Base-by-base conservation (phyloP, 2,329 filamentous ascomycete species). In the Calonectria fujianensis region DNA sequence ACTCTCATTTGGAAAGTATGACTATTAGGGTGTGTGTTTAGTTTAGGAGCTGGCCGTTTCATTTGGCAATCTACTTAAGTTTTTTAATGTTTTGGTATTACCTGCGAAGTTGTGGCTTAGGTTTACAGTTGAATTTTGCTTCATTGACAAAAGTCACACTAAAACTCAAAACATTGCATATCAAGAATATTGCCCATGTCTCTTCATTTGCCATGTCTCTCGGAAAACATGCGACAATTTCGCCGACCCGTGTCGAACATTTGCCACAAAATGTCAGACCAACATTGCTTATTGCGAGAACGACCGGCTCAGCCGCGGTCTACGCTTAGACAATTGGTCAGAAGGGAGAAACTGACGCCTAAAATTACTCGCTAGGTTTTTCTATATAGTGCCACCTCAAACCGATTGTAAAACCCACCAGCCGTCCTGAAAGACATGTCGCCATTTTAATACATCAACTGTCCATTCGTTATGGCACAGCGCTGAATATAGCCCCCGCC, bases 401-500 rank as follows among this genome's bases (percentile, higher is more conserved):
- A 14, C 24, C 8, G 29, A 66, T 14, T 32, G 41, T 16, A 31
- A 50, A 59, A 65, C 31, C 37, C 31, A 74, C n/a, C 50, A 39
- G 57, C 59, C 69, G 64, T 72, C 70, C 67, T 52, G 54, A 71
- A 73, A 75, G 72, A 74, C 64, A 66, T 37, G 45, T 52, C 66
- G 54, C 50, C 52, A 29, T 61, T 66, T 66, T 61, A 51, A 67
- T 69, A 70, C 66, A 63, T 41, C 48, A 48, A 50, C 29, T 69
- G 18, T 54, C 32, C 59, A 45, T 66, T 32, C 59, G 50, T 32
- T 65, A 74, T 70, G 51, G 39, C 66, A 74, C 76, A 80, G 29
- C 72, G 61, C 35, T 50, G 37, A 59, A 45, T 37, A 57, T 54
- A 50, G 10, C 57, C 20, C 20, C n/a, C 63, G 9, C 51, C 5